These are phyloP conservation scores for Apiospora malaysiana DNA, from an alignment of 2,329 filamentous ascomycete species.

Conservation along the genomic window DNA sequence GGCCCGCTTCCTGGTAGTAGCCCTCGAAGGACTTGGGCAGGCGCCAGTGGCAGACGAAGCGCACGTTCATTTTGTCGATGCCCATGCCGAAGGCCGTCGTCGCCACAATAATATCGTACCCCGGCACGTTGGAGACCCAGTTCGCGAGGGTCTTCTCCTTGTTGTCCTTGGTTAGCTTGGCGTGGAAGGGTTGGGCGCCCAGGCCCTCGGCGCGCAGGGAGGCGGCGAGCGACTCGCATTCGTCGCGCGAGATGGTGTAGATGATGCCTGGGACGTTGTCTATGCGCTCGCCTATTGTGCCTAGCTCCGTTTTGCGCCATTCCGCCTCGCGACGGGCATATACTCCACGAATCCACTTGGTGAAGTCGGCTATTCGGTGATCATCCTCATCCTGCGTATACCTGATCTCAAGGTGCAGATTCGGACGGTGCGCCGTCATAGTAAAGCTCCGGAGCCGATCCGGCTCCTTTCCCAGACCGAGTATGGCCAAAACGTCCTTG, in stretches of 20 bases:
- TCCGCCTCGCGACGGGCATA: conserved; percentile 70
- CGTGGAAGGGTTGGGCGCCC: conserved; percentile 75
- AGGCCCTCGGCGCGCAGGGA: conserved; percentile 72
- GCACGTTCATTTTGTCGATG: conserved; percentile 93
- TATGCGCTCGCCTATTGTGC: conserved; percentile 56
- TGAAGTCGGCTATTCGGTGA: conserved; percentile 73
- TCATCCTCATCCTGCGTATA: conserved; percentile 81
- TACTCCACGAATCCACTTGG: conserved; percentile 77
- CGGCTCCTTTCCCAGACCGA: conserved; percentile 67
- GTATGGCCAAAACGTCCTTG: conserved; percentile 78
- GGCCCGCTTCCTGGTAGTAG: conserved; percentile 94
- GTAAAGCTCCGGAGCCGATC: conserved; percentile 75
- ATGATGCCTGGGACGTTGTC: conserved; percentile 79
- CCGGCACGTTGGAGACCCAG: conserved; percentile 75
- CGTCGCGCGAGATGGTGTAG: conserved; percentile 76
- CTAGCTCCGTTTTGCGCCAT: conserved; percentile 64
- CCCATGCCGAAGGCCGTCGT: conserved; percentile 98
- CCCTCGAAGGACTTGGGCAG: conserved; percentile 94
- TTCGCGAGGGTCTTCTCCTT: conserved; percentile 74
- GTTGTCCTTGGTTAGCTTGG: conserved; percentile 68
- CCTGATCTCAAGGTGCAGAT: conserved; percentile 88
- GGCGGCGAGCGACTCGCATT: conserved; percentile 74
- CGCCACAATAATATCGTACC: conserved; percentile 91
- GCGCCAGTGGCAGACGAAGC: conserved; percentile 95
- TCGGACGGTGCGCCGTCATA: conserved; percentile 82